Percentiles rank a stretch among this genome's conserved stretches.
phyloP scores from a whole-genome alignment of 495 filamentous ascomycete species.

The Penicillium maclennaniae region DNA sequence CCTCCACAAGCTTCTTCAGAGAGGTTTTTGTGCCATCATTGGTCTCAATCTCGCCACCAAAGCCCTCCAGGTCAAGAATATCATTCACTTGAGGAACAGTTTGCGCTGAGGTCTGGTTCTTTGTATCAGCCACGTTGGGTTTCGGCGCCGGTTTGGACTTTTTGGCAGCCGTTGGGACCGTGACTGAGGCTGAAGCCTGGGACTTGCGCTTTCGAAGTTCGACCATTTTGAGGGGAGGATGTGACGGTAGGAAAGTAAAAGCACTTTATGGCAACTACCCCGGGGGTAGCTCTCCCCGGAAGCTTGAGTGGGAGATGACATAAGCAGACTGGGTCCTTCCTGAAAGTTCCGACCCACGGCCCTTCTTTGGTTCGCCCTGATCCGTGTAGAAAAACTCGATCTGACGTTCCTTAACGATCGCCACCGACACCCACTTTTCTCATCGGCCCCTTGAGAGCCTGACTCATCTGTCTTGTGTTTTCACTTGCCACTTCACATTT shows the following conservation, averaged over 20 bases:
- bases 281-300: not conserved
- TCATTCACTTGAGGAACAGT: slow-evolving; percentile 43
- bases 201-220: slow-evolving; percentile 78
- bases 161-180: slow-evolving; percentile 52
- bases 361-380: slow-evolving; percentile 20
- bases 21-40: slow-evolving; percentile 77
- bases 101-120: slow-evolving; percentile 19
- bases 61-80: slow-evolving; percentile 61
- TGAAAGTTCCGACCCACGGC: slow-evolving; percentile 20
- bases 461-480: slow-evolving; percentile 5
- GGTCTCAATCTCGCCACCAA: slow-evolving; percentile 81
- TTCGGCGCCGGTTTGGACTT: slow-evolving; percentile 48
- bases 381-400: slow-evolving; percentile 21
- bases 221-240: slow-evolving; percentile 36
- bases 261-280: not conserved
- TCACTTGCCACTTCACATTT: slow-evolving; percentile 1
- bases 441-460: slow-evolving; percentile 8
- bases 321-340: slow-evolving; percentile 10
- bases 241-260: not conserved
- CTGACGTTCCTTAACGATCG: slow-evolving; percentile 21
- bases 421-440: slow-evolving; percentile 15
- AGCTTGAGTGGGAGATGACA: not conserved
- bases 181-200: slow-evolving; percentile 49
- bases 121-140: slow-evolving; percentile 32
- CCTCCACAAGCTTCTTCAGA: slow-evolving; percentile 70